phyloP scores from a whole-genome alignment of 1,284 basidiomycete species.

The Apiotrichum akiyoshidainum region DNA sequence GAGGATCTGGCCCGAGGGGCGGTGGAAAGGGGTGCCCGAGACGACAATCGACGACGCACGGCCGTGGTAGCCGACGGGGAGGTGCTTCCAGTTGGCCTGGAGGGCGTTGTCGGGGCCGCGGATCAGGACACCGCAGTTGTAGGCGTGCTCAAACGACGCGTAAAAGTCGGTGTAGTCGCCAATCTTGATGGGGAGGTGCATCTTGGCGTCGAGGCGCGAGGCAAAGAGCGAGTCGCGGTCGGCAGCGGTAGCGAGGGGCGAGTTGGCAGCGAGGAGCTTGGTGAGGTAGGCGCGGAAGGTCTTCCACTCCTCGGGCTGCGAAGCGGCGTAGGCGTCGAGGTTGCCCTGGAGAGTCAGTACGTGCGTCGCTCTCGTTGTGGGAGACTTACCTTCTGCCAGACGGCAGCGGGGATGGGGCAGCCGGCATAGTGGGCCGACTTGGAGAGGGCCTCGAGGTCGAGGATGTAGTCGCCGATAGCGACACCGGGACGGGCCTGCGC shows the following conservation, averaged over 20 bases:
- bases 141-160: slow-evolving; percentile 25
- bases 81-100: slow-evolving; percentile 29
- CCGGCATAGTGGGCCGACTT: slow-evolving; percentile 5
- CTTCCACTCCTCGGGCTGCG: slow-evolving; percentile 17
- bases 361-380: background rate
- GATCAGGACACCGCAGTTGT: slow-evolving; percentile 26
- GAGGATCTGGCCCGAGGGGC: slow-evolving; percentile 26
- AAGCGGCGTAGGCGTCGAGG: slow-evolving; percentile 15
- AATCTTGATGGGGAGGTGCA: slow-evolving; percentile 20
- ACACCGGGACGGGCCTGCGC: slow-evolving; percentile 15
- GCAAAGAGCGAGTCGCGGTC: slow-evolving; percentile 12
- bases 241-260: slow-evolving; percentile 11
- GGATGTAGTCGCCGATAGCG: slow-evolving; percentile 21
- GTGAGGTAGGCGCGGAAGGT: slow-evolving; percentile 16
- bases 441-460: slow-evolving; percentile 20
- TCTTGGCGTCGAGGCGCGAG: slow-evolving; percentile 3
- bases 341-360: slow-evolving; percentile 1
- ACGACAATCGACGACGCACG: slow-evolving; percentile 24
- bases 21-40: slow-evolving; percentile 25
- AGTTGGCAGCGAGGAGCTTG: slow-evolving; percentile 10
- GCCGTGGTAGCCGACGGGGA: slow-evolving; percentile 31
- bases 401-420: slow-evolving; percentile 12
- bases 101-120: slow-evolving; percentile 23
- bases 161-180: slow-evolving; percentile 28
- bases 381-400: slow-evolving; percentile 18